Evolutionary conservation across 371 early-diverging fungal genomes (phyloP).

Genomic region (Coemansia linderi): DNA sequence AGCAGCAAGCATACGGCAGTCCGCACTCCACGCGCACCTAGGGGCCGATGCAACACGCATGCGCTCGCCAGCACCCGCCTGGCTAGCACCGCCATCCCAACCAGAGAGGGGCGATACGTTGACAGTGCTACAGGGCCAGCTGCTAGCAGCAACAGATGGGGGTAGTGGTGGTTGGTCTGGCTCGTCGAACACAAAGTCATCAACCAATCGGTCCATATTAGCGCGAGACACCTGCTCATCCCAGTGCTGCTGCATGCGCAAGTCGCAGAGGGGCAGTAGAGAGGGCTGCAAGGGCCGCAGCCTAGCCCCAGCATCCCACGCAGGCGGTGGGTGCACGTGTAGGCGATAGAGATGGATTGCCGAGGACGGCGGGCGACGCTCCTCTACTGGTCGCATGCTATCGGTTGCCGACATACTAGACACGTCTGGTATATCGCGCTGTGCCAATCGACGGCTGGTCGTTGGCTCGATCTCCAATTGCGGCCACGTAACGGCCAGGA

Average conservation of each 20-base stretch:
- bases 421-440: constrained; percentile 42
- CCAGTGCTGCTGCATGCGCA: constrained; percentile 51
- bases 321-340: constrained; percentile 41
- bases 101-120: constrained; percentile 48
- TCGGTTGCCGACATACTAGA: constrained; percentile 40
- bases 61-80: constrained; percentile 35
- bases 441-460: constrained; percentile 38
- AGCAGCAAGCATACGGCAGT: constrained; percentile 41
- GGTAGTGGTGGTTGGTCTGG: constrained; percentile 5
- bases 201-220: constrained; percentile 35
- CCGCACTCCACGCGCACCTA: constrained; percentile 45
- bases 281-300: constrained; percentile 39
- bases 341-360: constrained; percentile 46
- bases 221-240: constrained; percentile 38
- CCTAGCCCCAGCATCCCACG: constrained; percentile 30
- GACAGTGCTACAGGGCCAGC: constrained; percentile 27
- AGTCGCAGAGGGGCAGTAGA: constrained; percentile 48
- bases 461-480: constrained; percentile 39
- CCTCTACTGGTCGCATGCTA: constrained; percentile 30
- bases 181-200: constrained; percentile 15
- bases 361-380: constrained; percentile 41
- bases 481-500: constrained; percentile 50
- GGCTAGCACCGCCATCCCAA: constrained; percentile 46
- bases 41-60: constrained; percentile 50
- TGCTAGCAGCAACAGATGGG: neutral